Conservation (phyloP, 1,284 basidiomycete species). For the Wallemia hederae region DNA sequence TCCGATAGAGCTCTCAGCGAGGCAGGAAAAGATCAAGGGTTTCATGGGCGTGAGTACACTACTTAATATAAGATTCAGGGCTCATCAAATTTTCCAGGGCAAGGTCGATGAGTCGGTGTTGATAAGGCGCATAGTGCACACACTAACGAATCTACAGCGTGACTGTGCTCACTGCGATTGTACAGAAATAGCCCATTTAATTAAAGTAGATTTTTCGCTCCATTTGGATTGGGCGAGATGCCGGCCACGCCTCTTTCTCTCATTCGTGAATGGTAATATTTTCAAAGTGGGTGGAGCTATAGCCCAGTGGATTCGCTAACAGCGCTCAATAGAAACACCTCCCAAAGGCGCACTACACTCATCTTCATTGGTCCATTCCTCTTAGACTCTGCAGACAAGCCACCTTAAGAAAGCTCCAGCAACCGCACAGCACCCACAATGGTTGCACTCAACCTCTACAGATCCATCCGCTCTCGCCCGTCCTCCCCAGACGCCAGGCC, state of each 20-base stretch:
- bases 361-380: neutral
- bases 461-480: neutral
- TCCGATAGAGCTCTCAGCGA: slow-evolving; percentile 18
- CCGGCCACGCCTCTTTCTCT: neutral
- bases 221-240: neutral
- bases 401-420: neutral
- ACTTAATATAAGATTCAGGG: neutral
- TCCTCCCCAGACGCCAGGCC: neutral
- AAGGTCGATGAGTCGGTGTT: slow-evolving; percentile 19
- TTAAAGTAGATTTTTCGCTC: neutral
- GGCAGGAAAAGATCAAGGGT: slow-evolving; percentile 14
- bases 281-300: neutral
- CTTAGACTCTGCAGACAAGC: neutral
- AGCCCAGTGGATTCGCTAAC: neutral
- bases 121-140: neutral
- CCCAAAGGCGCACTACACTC: neutral
- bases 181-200: neutral
- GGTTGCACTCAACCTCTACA: neutral
- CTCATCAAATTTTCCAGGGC: neutral
- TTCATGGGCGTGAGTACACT: slow-evolving; percentile 16
- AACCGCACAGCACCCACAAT: no score
- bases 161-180: slow-evolving; percentile 1
- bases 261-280: neutral
- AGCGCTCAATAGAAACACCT: neutral
- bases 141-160: neutral